Conservation (phyloP, 1,284 basidiomycete genomes). For the Fomitopsis pinicola region DNA sequence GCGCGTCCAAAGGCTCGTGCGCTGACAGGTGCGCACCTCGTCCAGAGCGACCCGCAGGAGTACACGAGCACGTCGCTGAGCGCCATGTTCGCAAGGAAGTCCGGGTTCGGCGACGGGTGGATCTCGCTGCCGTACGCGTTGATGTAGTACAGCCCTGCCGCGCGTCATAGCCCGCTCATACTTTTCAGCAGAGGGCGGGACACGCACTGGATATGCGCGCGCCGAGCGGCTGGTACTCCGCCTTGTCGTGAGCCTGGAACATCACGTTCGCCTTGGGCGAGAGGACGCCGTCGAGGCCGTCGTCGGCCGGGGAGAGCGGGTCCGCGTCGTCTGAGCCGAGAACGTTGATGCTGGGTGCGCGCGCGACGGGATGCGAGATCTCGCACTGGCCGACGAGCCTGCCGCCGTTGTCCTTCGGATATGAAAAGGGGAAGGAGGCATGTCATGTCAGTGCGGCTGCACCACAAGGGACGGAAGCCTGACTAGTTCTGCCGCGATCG, state of each 20-base stretch:
- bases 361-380: slow-evolving; percentile 85
- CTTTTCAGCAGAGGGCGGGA: neutral
- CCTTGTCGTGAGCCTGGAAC: slow-evolving; percentile 56
- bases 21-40: slow-evolving; percentile 48
- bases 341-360: slow-evolving; percentile 26
- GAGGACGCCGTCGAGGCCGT: slow-evolving; percentile 46
- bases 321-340: slow-evolving; percentile 13
- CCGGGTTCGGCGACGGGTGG: slow-evolving; percentile 82
- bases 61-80: slow-evolving; percentile 79
- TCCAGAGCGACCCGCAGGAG: slow-evolving; percentile 92
- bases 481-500: slow-evolving; percentile 91
- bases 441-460: slow-evolving; percentile 2
- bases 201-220: slow-evolving; percentile 65
- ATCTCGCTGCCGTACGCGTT: slow-evolving; percentile 92
- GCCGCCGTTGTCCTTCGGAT: slow-evolving; percentile 69
- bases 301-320: slow-evolving; percentile 37
- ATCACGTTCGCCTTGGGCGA: slow-evolving; percentile 56
- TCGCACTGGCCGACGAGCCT: slow-evolving; percentile 93
- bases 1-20: neutral
- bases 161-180: neutral
- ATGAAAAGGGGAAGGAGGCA: neutral
- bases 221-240: slow-evolving; percentile 54
- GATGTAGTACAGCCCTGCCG: slow-evolving; percentile 82
- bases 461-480: slow-evolving; percentile 25
- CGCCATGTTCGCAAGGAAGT: slow-evolving; percentile 66